Base-by-base conservation (phyloP, 1,139 yeast species). In the Kodamaea ohmeri region DNA sequence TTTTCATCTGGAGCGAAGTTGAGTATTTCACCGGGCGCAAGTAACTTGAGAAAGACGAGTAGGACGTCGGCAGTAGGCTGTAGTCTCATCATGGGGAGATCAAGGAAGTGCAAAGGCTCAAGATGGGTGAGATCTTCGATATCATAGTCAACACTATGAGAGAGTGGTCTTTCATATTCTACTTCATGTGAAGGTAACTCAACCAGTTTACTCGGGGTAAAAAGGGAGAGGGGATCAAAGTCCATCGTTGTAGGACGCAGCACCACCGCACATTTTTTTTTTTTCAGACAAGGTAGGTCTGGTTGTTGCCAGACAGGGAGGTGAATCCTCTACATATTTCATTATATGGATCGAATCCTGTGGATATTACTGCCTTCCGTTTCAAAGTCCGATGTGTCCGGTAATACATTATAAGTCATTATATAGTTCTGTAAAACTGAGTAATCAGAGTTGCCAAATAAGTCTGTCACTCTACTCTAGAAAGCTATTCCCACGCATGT, bases 71-170 rank as follows among this genome's bases (percentile, higher is more conserved):
- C 60, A 0, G 85, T 73, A 0, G 95, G 88, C 25, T 61, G 50
- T 6, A 53, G 51, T 6, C 60, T 58, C 9, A 79, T 47, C 6
- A 59, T 50, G 0, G 96, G 96, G 7, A 88, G 63, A 54, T 88
- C 96, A 7, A 86, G 67, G 0, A 71, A 58, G 49, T 83, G 87
- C 13, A 82, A 49, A 0, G 76, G 74, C 5, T 50, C 51, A 7
- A 56, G 48, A 30, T 53, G 58, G 14, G 51, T 55, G 8, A 56
- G 65, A 11, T 49, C 60, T 14, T 36, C 42, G 4, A 5, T 19
- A 7, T 27, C 33, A 13, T 12, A 26, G 11, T 20, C 31, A 8
- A 4, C 9, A 4, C 5, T 4, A 6, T 25, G 13, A 13, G 16
- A 4, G 17, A 8, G 16, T 12, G 8, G 15, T 12, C 12, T 5